Conservation (phyloP, 805 yeast genomes). For the Candida loeiensis region DNA sequence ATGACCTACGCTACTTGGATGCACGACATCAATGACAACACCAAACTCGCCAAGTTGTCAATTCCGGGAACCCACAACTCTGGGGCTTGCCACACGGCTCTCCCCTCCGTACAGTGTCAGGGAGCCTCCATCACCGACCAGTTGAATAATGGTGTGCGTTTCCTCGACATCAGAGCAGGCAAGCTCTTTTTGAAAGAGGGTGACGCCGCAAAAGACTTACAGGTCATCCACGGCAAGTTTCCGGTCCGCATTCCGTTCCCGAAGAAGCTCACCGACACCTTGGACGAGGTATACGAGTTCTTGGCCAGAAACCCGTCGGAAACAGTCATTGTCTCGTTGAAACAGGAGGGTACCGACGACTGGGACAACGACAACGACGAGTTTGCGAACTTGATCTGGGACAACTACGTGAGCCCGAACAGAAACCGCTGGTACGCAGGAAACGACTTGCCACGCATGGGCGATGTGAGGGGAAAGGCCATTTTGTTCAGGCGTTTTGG, state of each 20-base stretch:
- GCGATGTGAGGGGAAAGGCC: slow-evolving; percentile 64
- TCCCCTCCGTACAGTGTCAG: slow-evolving; percentile 78
- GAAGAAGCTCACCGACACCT: slow-evolving; percentile 46
- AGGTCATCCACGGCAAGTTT: slow-evolving; percentile 72
- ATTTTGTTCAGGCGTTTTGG: slow-evolving; percentile 69
- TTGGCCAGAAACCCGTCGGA: slow-evolving; percentile 52
- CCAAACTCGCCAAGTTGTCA: slow-evolving; percentile 49
- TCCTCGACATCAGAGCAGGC: slow-evolving; percentile 65
- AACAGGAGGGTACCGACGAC: slow-evolving; percentile 67
- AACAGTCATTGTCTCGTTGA: slow-evolving; percentile 61
- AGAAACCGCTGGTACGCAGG: slow-evolving; percentile 60
- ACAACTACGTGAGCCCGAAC: slow-evolving; percentile 47
- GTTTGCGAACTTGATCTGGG: slow-evolving; percentile 60
- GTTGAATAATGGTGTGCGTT: slow-evolving; percentile 70
- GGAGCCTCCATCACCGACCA: slow-evolving; percentile 57
- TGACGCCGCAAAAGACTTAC: slow-evolving; percentile 50
- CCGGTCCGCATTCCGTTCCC: slow-evolving; percentile 64
- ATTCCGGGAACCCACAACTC: slow-evolving; percentile 87
- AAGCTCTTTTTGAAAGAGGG: slow-evolving; percentile 52
- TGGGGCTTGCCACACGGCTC: slow-evolving; percentile 66
- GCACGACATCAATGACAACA: slow-evolving; percentile 48
- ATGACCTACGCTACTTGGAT: slow-evolving; percentile 53
- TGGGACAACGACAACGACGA: slow-evolving; percentile 66
- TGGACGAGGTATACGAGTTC: slow-evolving; percentile 59
- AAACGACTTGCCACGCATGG: slow-evolving; percentile 52